Conservation (phyloP, 2,329 filamentous ascomycete genomes). For the Neonectria magnoliae region DNA sequence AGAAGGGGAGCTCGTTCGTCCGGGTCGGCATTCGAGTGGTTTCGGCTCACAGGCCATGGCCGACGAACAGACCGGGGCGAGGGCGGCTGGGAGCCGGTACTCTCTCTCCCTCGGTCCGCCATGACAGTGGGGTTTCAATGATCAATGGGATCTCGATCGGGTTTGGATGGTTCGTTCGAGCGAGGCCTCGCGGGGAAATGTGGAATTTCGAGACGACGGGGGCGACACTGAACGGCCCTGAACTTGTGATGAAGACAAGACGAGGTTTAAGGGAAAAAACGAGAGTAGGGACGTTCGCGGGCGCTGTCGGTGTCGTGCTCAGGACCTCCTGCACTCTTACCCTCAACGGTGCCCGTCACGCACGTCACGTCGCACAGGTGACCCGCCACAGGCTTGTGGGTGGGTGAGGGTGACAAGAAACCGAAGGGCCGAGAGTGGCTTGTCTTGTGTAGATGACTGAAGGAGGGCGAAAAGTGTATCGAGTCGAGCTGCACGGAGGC, state of each 20-base stretch:
- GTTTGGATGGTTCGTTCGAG: not conserved
- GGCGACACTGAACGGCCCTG: not conserved
- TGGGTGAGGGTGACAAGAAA: not conserved
- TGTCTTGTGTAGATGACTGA: not conserved
- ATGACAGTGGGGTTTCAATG: constrained; percentile 34
- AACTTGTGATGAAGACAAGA: not conserved
- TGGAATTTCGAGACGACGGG: not conserved
- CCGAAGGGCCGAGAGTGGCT: not conserved
- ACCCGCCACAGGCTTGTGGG: constrained; percentile 1
- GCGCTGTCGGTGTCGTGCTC: not conserved
- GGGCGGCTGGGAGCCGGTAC: constrained; percentile 44
- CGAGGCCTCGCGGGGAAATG: not conserved
- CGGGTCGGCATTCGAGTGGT: constrained; percentile 44
- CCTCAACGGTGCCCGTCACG: not conserved
- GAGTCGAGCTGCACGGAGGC: not conserved
- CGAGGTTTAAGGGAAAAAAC: not conserved
- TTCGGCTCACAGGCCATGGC: constrained; percentile 38
- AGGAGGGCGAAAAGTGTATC: not conserved
- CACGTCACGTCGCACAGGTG: constrained; percentile 1
- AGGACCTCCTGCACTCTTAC: constrained; percentile 13
- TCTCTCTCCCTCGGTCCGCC: constrained; percentile 44
- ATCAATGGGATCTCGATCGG: not conserved
- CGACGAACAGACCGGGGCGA: constrained; percentile 48
- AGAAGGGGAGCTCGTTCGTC: constrained; percentile 60
- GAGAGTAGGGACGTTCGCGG: not conserved